Evolutionary conservation across 805 yeast genomes (phyloP).

Genomic region (Naumovozyma dairenensis): DNA sequence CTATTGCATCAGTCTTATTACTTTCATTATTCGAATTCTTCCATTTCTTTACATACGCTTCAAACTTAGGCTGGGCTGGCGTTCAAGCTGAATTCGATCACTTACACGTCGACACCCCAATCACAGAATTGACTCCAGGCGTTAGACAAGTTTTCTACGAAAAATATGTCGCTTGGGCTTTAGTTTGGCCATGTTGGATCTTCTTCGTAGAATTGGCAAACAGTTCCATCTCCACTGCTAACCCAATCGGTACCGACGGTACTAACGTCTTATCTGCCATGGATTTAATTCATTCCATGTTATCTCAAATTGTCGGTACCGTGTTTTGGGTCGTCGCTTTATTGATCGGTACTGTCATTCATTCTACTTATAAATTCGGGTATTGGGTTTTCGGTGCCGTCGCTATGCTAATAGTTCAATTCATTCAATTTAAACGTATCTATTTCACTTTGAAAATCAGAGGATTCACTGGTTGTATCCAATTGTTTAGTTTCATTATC

Average conservation of each 20-base stretch:
- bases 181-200: slow-evolving; percentile 36
- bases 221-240: not conserved
- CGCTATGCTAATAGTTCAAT: slow-evolving; percentile 34
- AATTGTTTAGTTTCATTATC: slow-evolving; percentile 26
- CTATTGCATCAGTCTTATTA: slow-evolving; percentile 31
- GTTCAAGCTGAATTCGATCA: slow-evolving; percentile 34
- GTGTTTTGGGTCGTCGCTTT: slow-evolving; percentile 44
- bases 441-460: slow-evolving; percentile 12
- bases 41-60: slow-evolving; percentile 37
- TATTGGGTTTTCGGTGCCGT: slow-evolving; percentile 47
- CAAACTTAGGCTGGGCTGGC: slow-evolving; percentile 37
- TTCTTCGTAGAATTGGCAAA: slow-evolving; percentile 19
- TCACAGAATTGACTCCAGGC: slow-evolving; percentile 16
- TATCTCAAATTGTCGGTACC: slow-evolving; percentile 34
- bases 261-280: not conserved
- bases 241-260: not conserved
- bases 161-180: slow-evolving; percentile 37
- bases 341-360: slow-evolving; percentile 47
- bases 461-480: slow-evolving; percentile 8
- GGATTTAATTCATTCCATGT: slow-evolving; percentile 6
- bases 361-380: slow-evolving; percentile 58
- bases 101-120: slow-evolving; percentile 27
- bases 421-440: slow-evolving; percentile 25
- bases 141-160: slow-evolving; percentile 38
- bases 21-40: slow-evolving; percentile 31